Base-by-base conservation (phyloP, 148 eudicot genomes). In the Limonium bicolor region DNA sequence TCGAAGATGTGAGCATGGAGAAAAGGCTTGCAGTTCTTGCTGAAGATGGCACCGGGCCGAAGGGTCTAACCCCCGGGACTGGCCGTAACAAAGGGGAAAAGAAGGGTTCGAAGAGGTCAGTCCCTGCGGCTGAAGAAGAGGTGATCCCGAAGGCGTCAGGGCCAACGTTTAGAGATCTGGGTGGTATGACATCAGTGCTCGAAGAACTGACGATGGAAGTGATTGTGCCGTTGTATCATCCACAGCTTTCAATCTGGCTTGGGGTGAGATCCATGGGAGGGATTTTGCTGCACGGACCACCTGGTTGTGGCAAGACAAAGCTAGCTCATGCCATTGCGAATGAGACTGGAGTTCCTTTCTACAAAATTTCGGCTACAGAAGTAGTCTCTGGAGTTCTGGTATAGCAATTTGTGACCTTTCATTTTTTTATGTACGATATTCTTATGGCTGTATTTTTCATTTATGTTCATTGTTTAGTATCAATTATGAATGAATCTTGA, bases 311-410 rank as follows among this genome's bases (percentile, higher is more conserved):
- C 8, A 87, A 87, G 67, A 82, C 94, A 3, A 80, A 54, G 62
- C 65, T 87, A 34, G 96, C 96, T 24, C 79, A 79, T 30, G 94
- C 96, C 32, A 71, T 87, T 73, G 96, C 96, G 1, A 87, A 76
- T 38, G 94, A 87, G 66, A 55, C 78, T 2, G 73, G 86, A 8
- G 66, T 79, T 26, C 82, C 88, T 2, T 79, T 87, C 38, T 73
- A 78, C 44, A 76, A 76, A 61, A 73, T 79, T 54, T 71, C 82
- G 7, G 86, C 96, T 18, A 76, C 86, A 41, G 88, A 78, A 44
- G 63, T 87, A 48, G 80, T 82, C 20, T 87, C 96, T 55, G 88
- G 96, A 40, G 70, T 78, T 43, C 81, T 93, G 51, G 96, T 86
- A 80, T 62, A 3, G 8, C 17, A 7, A 24, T 36, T 14, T 30